These are phyloP conservation scores for Barnettozyma siamensis DNA, from an alignment of 805 yeast genomes.

Conservation along the genomic window DNA sequence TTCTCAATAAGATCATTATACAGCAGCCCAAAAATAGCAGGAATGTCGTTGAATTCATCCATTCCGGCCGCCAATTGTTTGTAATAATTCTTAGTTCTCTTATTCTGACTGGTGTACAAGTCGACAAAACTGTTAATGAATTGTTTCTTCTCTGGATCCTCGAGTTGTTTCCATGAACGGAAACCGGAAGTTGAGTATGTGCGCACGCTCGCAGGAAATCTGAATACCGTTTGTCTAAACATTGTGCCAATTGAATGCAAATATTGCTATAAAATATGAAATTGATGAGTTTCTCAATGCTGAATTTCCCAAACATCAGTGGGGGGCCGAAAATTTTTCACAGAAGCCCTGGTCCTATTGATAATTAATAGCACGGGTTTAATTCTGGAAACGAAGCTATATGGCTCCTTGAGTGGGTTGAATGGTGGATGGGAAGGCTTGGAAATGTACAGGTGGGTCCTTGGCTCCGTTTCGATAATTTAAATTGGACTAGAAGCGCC, in stretches of 20 bases:
- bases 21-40: slow-evolving; percentile 33
- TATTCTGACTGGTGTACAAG: slow-evolving; percentile 28
- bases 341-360: too few relatives aligned
- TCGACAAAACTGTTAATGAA: slow-evolving; percentile 27
- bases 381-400: too few relatives aligned
- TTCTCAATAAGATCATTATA: slow-evolving; percentile 30
- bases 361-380: too few relatives aligned
- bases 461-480: too few relatives aligned
- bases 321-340: neutral
- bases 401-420: too few relatives aligned
- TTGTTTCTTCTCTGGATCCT: slow-evolving; percentile 21
- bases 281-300: too few relatives aligned
- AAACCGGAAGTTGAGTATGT: neutral
- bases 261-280: too few relatives aligned
- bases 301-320: neutral
- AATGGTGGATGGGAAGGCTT: too few relatives aligned
- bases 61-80: slow-evolving; percentile 30
- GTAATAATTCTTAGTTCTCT: slow-evolving; percentile 31
- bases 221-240: neutral
- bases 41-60: slow-evolving; percentile 33
- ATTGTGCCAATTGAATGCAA: too few relatives aligned
- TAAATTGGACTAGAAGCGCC: too few relatives aligned
- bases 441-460: too few relatives aligned
- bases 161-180: slow-evolving; percentile 25
- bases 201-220: neutral